Evolutionary conservation across 768 basidiomycete species (phyloP), one percentile per base, ranked within the genome.

Genomic region (Filobasidium floriforme): DNA sequence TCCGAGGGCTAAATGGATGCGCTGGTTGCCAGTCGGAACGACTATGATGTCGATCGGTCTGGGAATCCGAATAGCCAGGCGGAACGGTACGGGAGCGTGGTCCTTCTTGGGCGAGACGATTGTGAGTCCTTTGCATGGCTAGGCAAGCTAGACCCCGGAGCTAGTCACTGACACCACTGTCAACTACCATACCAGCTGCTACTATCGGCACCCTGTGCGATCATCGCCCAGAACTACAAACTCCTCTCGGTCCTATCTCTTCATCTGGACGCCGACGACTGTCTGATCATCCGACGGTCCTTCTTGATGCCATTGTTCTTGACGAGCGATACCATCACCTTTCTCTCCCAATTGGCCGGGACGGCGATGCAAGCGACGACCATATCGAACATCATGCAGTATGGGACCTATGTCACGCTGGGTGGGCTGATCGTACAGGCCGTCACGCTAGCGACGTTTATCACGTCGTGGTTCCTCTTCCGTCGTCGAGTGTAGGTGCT

Each of bases 291-390:
- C 24, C 77, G 79, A 0, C 79, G 83, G 6, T 79, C 77, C 22
- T 79, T 79, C 22, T 82, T 88, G 67, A 86, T 86, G 9, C 66
- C 81, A 37, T 73, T 84, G 12, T 89, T 88, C 73, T 80, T 89
- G 55, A 79, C 81, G 0, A 85, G 84, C 11, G 88, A 89, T 72
- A 77, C 88, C 52, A 80, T 81, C 0, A 87, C 87, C 0, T 88
- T 89, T 79, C 71, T 86, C 5, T 82, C 87, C 52, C 88, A 89
- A 76, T 85, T 70, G 0, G 68, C 68, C 7, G 77, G 77, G 7
- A 70, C 73, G 40, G 76, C 71, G 6, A 54, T 76, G 67, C 70
- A 71, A 0, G 73, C 63, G 19, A 26, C 54, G 2, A 57, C 71
- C 9, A 69, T 66, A 1, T 19, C 44, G 15, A 62, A 32, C 57